These are phyloP conservation scores for Nicotiana knightiana DNA, from an alignment of 257 asterid species.

Conservation along the genomic window DNA sequence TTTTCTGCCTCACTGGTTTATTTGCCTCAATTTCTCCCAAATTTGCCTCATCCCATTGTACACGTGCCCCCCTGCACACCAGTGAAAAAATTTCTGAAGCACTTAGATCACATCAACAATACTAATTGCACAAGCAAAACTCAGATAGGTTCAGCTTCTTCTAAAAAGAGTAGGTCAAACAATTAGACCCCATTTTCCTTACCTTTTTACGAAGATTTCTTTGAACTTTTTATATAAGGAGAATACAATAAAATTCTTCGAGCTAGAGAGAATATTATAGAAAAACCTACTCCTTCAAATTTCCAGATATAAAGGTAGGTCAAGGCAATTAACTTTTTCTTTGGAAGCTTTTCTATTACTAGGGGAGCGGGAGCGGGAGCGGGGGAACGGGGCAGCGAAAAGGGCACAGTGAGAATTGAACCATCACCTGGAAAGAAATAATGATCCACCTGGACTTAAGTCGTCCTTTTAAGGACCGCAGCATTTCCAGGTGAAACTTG, in stretches of 20 bases:
- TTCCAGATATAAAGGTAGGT: neutral
- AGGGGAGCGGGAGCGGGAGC: too few relatives aligned
- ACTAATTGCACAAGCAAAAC: neutral
- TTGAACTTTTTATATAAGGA: neutral
- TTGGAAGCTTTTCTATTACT: too few relatives aligned
- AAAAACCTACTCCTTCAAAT: neutral
- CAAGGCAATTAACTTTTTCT: too few relatives aligned
- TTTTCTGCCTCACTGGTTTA: constrained; percentile 89
- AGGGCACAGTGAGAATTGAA: too few relatives aligned
- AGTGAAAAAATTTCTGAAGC: constrained; percentile 6
- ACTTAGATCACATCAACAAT: neutral
- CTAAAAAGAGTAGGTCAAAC: neutral
- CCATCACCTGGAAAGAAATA: neutral
- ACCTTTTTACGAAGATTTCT: neutral
- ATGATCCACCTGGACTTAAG: too few relatives aligned
- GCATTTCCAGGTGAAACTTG: neutral
- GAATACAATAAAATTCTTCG: neutral
- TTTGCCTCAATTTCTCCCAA: constrained; percentile 88
- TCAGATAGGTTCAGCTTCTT: neutral
- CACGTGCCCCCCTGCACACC: constrained; percentile 49
- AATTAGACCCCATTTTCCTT: neutral
- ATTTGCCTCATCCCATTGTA: constrained; percentile 82
- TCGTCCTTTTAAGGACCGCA: neutral
- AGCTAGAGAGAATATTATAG: neutral
- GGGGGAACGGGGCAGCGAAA: too few relatives aligned